Conservation (phyloP, 805 yeast species). For the Candida hungchunana region DNA sequence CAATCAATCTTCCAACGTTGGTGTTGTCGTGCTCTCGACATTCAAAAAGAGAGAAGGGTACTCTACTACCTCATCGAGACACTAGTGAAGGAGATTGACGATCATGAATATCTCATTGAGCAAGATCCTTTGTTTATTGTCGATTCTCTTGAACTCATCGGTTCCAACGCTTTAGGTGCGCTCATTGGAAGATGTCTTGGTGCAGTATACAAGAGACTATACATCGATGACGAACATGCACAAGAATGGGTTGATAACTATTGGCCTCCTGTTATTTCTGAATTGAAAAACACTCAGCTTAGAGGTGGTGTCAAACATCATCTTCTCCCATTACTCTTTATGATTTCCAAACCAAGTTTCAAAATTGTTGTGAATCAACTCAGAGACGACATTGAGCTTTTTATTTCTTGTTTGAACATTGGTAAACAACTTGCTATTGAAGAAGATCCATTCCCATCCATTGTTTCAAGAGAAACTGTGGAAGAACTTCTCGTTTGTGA, state of each 20-base stretch:
- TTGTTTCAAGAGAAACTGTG: slow-evolving; percentile 32
- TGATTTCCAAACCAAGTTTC: slow-evolving; percentile 42
- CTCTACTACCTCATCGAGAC: slow-evolving; percentile 57
- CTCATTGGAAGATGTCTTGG: slow-evolving; percentile 57
- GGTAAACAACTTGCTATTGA: slow-evolving; percentile 58
- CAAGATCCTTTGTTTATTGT: slow-evolving; percentile 43
- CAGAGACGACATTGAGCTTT: slow-evolving; percentile 32
- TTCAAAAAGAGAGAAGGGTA: slow-evolving; percentile 53
- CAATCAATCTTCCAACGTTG: slow-evolving; percentile 36
- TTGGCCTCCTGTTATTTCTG: slow-evolving; percentile 22
- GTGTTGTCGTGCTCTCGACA: slow-evolving; percentile 39
- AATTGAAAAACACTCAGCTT: slow-evolving; percentile 11
- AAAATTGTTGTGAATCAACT: slow-evolving; percentile 33
- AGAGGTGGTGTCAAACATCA: slow-evolving; percentile 49
- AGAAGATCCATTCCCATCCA: slow-evolving; percentile 44
- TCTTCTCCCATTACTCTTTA: slow-evolving; percentile 60
- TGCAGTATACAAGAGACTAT: slow-evolving; percentile 34
- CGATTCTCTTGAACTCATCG: slow-evolving; percentile 46
- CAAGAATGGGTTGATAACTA: slow-evolving; percentile 20
- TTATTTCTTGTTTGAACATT: slow-evolving; percentile 53
- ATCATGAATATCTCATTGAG: slow-evolving; percentile 37
- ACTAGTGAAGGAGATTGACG: slow-evolving; percentile 42
- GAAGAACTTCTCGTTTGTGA: slow-evolving; percentile 43
- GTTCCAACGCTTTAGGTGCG: slow-evolving; percentile 59
- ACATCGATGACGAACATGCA: slow-evolving; percentile 26